phyloP scores from a whole-genome alignment of 441 rosid genomes.

The Gossypium gossypioides region DNA sequence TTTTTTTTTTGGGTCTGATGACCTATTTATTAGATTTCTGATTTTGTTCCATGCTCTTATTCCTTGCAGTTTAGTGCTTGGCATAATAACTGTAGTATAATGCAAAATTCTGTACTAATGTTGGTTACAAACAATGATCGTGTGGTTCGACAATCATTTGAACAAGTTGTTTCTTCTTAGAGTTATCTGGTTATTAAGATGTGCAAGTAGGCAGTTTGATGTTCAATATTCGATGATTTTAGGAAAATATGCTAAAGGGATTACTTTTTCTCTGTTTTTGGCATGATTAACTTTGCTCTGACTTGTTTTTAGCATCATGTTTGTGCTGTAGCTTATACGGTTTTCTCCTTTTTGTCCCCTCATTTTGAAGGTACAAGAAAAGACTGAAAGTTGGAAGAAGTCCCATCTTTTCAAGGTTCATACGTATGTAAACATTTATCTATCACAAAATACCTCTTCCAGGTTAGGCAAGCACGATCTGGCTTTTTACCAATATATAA shows the following conservation, averaged over 20 bases:
- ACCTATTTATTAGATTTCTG: not conserved
- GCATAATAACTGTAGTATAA: not conserved
- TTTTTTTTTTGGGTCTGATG: not conserved
- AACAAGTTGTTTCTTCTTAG: not conserved
- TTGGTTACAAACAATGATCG: not conserved
- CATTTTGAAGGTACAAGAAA: constrained; percentile 30
- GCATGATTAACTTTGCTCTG: not conserved
- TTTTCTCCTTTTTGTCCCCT: constrained; percentile 11
- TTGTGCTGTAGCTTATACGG: constrained; percentile 1
- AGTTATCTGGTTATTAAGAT: not conserved
- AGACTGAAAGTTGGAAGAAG: constrained; percentile 25
- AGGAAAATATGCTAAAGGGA: not conserved
- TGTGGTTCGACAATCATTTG: not conserved
- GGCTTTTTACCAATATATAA: constrained; percentile 13
- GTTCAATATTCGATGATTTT: not conserved
- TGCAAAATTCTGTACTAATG: not conserved
- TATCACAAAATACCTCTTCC: constrained; percentile 18
- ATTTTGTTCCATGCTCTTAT: not conserved
- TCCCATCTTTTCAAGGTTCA: constrained; percentile 17
- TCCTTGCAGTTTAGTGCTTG: not conserved
- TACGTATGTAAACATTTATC: constrained; percentile 16
- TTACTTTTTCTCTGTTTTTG: not conserved
- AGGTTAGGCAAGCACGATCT: constrained; percentile 44
- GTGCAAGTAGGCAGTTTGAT: not conserved
- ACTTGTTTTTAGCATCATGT: not conserved